phyloP scores from a whole-genome alignment of 228 moss, liverwort and hornwort genomes.

The Sphagnum magellanicum region DNA sequence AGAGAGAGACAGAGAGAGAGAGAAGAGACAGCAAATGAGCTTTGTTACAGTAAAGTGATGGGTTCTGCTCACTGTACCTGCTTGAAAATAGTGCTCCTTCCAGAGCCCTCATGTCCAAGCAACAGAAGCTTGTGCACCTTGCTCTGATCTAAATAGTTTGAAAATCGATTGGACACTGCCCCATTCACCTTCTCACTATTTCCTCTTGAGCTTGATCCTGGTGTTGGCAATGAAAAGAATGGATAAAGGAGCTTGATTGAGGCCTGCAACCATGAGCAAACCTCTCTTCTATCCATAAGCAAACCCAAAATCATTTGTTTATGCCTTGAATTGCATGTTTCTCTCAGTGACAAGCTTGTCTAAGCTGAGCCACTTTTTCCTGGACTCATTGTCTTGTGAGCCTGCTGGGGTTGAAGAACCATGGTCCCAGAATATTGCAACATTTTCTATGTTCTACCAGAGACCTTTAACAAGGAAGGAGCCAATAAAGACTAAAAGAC shows the following conservation, averaged over 20 bases:
- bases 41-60: neutral
- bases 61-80: conserved; percentile 19
- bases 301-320: neutral
- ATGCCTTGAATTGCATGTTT: no score
- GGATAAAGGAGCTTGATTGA: conserved; percentile 44
- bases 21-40: neutral
- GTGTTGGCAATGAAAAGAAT: conserved; percentile 52
- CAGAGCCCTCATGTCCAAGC: conserved; percentile 53
- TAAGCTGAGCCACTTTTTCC: no score
- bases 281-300: neutral
- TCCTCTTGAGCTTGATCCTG: conserved; percentile 14
- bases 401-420: no score
- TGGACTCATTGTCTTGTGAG: no score
- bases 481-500: neutral
- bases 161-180: conserved; percentile 12
- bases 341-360: no score
- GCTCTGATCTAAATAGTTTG: conserved; percentile 23
- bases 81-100: conserved; percentile 53
- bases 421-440: no score
- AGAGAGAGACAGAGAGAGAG: neutral
- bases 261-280: conserved; percentile 16
- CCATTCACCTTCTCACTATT: conserved; percentile 10
- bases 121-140: conserved; percentile 47
- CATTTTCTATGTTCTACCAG: no score
- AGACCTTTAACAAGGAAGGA: neutral